Base-by-base conservation (phyloP, 2,329 filamentous ascomycete species). In the Mariannaea sp. region DNA sequence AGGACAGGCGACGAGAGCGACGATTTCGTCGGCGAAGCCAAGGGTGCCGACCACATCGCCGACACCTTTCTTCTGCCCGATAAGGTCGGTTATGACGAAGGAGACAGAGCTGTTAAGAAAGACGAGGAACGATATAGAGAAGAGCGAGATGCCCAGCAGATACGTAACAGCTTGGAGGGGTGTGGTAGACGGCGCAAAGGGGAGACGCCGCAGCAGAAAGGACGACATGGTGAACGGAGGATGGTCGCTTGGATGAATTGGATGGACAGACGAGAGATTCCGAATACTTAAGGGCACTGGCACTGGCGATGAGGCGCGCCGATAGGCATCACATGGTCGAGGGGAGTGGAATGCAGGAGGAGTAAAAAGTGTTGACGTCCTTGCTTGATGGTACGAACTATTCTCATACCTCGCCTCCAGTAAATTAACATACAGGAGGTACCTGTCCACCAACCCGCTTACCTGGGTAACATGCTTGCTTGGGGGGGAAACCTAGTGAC, bases 71-170 rank as follows among this genome's bases (percentile, higher is more conserved):
- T 88, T 87, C 65, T 88, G 80, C 55, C 88, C 89, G 62, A 95
- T 86, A 57, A 91, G 81, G 71, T 93, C 88, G 56, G 89, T 93
- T 56, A 95, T 85, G 54, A 94, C 88, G 73, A 94, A 95, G 49
- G 88, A 91, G 55, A 94, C 80, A 68, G 85, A 87, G 75, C 86
- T 89, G 77, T 94, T 94, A 58, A 95, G 82, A 74, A 95, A 95
- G 66, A 95, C 90, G 60, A 95, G 87, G 75, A 94, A 94, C 49
- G 88, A 88, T 67, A 95, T 94, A 72, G 86, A 90, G 77, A 93
- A 93, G 64, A 95, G 84, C 56, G 88, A 89, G 66, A 94, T 88
- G 68, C 87, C 87, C 59, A 92, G 80, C 29, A 95, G 84, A 71
- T 95, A 95, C 24, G 89, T 88, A 52, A 81, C 71, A n/a, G 83